These are phyloP conservation scores for Nasturtium officinale DNA, from an alignment of 345 rosid species.

Conservation along the genomic window DNA sequence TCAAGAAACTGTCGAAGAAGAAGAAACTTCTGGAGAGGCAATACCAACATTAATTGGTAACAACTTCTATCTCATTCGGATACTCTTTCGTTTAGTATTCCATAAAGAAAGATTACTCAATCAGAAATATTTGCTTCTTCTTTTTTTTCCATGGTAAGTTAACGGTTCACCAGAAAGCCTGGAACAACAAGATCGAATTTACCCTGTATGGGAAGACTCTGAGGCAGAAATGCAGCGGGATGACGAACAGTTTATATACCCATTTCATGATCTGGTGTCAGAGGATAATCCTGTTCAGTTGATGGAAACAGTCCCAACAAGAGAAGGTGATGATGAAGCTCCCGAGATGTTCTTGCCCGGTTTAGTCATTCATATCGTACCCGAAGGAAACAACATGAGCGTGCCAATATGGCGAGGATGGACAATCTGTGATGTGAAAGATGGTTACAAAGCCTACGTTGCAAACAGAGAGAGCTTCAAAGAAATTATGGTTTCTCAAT, in stretches of 20 bases:
- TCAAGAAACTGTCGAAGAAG: neutral
- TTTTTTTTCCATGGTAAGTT: slow-evolving; percentile 13
- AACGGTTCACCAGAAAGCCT: slow-evolving; percentile 17
- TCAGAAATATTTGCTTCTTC: slow-evolving; percentile 12
- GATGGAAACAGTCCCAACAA: slow-evolving; percentile 59
- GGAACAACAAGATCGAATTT: slow-evolving; percentile 26
- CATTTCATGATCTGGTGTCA: slow-evolving; percentile 36
- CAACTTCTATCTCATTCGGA: slow-evolving; percentile 13
- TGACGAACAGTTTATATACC: slow-evolving; percentile 40
- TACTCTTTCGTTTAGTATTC: neutral
- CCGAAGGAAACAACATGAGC: slow-evolving; percentile 41
- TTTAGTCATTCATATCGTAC: slow-evolving; percentile 72
- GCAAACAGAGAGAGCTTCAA: slow-evolving; percentile 68
- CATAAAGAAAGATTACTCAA: slow-evolving; percentile 6
- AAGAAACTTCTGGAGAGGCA: slow-evolving; percentile 15
- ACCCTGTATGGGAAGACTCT: slow-evolving; percentile 40
- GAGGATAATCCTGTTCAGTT: slow-evolving; percentile 62
- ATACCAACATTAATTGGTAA: slow-evolving; percentile 36
- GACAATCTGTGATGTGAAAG: slow-evolving; percentile 43
- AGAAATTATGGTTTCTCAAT: slow-evolving; percentile 75
- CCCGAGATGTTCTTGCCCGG: slow-evolving; percentile 83
- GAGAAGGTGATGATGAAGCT: slow-evolving; percentile 41
- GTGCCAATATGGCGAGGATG: slow-evolving; percentile 64
- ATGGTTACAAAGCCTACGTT: slow-evolving; percentile 61
- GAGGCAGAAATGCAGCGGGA: slow-evolving; percentile 27